Percentiles rank a stretch among this genome's conserved stretches.
phyloP scores from a whole-genome alignment of 352 stramenopile genomes.

The Elongisporangium prolatum region DNA sequence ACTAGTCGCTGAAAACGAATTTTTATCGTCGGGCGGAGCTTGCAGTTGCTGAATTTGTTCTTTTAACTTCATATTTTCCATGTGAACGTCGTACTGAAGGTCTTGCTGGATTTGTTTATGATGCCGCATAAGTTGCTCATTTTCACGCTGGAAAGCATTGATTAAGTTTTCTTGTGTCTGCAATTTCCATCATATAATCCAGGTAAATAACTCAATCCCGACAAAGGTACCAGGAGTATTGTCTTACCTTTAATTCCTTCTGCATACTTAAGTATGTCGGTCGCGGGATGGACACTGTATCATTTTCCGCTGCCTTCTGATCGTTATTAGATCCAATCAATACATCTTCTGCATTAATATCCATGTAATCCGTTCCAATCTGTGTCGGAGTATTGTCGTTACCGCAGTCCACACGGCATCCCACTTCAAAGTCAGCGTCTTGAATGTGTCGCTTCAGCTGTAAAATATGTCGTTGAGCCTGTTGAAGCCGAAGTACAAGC shows the following conservation, averaged over 20 bases:
- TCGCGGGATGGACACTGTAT: slow-evolving; percentile 2
- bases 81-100: slow-evolving; percentile 61
- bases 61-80: slow-evolving; percentile 67
- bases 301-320: neutral
- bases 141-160: slow-evolving; percentile 76
- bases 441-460: slow-evolving; percentile 64
- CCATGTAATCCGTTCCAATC: neutral
- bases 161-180: slow-evolving; percentile 75
- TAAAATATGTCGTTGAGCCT: slow-evolving; percentile 66
- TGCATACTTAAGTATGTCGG: slow-evolving; percentile 21
- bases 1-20: slow-evolving; percentile 6
- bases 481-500: slow-evolving; percentile 58
- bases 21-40: slow-evolving; percentile 15
- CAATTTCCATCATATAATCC: neutral
- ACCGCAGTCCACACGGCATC: neutral
- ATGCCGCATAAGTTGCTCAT: slow-evolving; percentile 78
- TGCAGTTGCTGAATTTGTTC: slow-evolving; percentile 40
- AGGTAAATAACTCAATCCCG: slow-evolving; percentile 4
- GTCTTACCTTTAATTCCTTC: slow-evolving; percentile 49
- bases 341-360: neutral
- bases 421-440: slow-evolving; percentile 5
- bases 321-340: neutral
- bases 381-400: neutral
- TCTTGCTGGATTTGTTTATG: slow-evolving; percentile 60
- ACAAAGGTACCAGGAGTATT: neutral